Conservation (phyloP, 495 filamentous ascomycete species). For the Aspergillus saccharolyticus region DNA sequence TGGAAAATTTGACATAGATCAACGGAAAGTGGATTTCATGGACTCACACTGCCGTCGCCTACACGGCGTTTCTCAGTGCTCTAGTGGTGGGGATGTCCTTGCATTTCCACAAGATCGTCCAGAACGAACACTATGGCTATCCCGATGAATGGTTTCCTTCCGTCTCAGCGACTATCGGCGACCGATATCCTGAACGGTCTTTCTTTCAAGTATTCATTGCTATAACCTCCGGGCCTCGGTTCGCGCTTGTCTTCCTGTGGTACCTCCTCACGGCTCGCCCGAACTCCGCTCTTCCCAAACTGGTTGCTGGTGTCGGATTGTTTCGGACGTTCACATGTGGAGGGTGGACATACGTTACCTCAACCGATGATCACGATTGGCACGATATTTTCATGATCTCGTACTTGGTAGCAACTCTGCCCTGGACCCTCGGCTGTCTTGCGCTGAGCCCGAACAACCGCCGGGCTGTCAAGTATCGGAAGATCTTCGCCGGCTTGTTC, state of each 20-base stretch:
- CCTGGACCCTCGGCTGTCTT: constrained; percentile 91
- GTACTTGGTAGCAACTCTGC: constrained; percentile 88
- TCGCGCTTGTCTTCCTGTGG: constrained; percentile 86
- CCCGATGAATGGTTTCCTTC: constrained; percentile 99
- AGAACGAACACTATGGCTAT: constrained; percentile 96
- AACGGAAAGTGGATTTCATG: constrained; percentile 91
- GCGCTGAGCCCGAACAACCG: constrained; percentile 83
- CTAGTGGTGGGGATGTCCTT: constrained; percentile 77
- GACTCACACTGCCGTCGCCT: constrained; percentile 79
- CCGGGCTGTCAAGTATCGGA: constrained; percentile 81
- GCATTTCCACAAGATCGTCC: constrained; percentile 94
- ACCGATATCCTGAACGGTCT: constrained; percentile 93
- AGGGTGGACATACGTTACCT: constrained; percentile 98
- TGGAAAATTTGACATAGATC: constrained; percentile 41
- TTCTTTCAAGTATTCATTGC: constrained; percentile 97
- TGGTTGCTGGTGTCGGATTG: constrained; percentile 73
- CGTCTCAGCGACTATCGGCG: constrained; percentile 97
- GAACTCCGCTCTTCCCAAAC: constrained; percentile 70
- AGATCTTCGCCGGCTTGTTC: constrained; percentile 76
- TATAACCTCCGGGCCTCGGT: constrained; percentile 89
- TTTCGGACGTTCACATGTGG: constrained; percentile 92
- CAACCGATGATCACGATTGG: constrained; percentile 97
- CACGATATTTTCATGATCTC: constrained; percentile 99
- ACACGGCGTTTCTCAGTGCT: constrained; percentile 87
- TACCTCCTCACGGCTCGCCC: constrained; percentile 80